phyloP scores from a whole-genome alignment of 208 protist species.

The Trichomonas gallinae region DNA sequence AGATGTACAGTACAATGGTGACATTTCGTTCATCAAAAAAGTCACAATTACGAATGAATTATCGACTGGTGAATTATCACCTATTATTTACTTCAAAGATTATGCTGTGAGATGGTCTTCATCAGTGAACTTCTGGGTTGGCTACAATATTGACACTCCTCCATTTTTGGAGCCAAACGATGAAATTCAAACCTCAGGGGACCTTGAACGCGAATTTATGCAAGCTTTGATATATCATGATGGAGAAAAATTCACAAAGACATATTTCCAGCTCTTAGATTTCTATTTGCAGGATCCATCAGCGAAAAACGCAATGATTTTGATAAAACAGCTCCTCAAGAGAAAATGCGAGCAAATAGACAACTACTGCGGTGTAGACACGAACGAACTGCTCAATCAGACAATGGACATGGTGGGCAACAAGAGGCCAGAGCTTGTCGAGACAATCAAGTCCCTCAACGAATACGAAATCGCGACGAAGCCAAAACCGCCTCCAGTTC shows the following conservation, averaged over 20 bases:
- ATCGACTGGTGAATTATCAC: background rate
- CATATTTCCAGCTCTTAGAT: background rate
- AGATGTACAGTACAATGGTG: background rate
- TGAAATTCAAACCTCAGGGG: background rate
- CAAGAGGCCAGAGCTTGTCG: background rate
- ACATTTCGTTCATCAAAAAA: background rate
- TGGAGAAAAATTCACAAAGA: background rate
- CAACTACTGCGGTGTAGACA: background rate
- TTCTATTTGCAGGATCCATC: background rate
- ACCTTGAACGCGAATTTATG: background rate
- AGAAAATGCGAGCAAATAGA: background rate
- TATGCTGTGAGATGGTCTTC: background rate
- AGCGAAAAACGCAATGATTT: background rate
- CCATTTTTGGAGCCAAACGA: background rate
- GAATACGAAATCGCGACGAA: background rate
- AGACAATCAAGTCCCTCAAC: background rate
- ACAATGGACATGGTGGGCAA: background rate
- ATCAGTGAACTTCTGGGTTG: background rate
- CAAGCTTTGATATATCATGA: background rate
- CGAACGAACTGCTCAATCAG: background rate
- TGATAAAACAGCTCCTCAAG: background rate
- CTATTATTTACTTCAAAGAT: background rate
- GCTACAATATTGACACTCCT: background rate
- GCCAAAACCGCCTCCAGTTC: background rate
- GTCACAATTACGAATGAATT: background rate